A percentile compares a stretch with the other conserved stretches of the same genome.
Conservation (phyloP, 768 basidiomycete species). For the Mycena maculata region DNA sequence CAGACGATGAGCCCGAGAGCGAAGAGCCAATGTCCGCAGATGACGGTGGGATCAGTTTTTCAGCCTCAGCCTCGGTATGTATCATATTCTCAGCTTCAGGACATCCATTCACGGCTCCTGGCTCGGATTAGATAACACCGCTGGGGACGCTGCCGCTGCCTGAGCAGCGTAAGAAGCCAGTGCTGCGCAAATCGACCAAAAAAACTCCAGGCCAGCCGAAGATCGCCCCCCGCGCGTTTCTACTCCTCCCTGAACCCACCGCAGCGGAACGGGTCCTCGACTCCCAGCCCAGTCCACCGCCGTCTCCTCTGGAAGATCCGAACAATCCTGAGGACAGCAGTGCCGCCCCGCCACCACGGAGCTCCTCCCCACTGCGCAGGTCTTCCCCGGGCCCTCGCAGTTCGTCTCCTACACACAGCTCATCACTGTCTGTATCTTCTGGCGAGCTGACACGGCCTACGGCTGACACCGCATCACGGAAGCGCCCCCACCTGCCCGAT, state of each 20-base stretch:
- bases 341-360: neutral
- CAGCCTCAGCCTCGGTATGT: neutral
- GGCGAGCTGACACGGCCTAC: too few relatives aligned
- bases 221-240: neutral
- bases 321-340: neutral
- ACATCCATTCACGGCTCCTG: neutral
- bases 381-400: neutral
- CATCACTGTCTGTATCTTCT: too few relatives aligned
- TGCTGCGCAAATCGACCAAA: neutral
- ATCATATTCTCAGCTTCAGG: neutral
- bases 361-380: neutral
- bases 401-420: too few relatives aligned
- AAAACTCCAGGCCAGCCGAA: neutral
- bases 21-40: neutral
- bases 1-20: too few relatives aligned
- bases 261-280: neutral
- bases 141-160: neutral
- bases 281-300: neutral
- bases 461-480: too few relatives aligned
- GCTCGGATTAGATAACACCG: neutral
- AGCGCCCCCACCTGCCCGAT: too few relatives aligned
- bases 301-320: neutral
- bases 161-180: neutral
- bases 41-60: neutral
- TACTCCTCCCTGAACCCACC: neutral